A percentile compares a stretch with the other conserved stretches of the same genome.
phyloP scores from a whole-genome alignment of 2,329 filamentous ascomycete species.

The Cucurbitaria berberidis region DNA sequence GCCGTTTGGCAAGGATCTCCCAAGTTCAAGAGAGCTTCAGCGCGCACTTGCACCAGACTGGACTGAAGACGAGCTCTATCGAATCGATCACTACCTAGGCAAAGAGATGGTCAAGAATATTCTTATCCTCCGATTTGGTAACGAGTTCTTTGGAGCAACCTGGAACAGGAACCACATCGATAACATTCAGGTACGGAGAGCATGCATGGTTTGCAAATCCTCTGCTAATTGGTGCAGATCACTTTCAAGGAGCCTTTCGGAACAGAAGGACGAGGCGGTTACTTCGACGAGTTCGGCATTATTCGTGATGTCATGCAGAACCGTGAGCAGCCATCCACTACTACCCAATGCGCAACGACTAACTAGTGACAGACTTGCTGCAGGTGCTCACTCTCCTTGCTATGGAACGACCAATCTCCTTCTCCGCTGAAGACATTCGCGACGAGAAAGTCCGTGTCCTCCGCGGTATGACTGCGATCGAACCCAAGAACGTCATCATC shows the following conservation, averaged over 20 bases:
- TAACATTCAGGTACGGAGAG: constrained; percentile 76
- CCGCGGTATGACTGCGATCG: constrained; percentile 88
- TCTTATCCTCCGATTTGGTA: constrained; percentile 94
- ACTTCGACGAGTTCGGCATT: constrained; percentile 99
- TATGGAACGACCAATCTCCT: constrained; percentile 98
- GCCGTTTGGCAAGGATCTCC: constrained; percentile 96
- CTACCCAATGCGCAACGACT: constrained; percentile 9
- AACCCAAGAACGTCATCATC: constrained; percentile 99
- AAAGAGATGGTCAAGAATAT: constrained; percentile 99
- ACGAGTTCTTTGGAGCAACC: constrained; percentile 97
- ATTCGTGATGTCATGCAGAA: constrained; percentile 99
- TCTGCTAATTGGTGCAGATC: constrained; percentile 62
- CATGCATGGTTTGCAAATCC: neutral
- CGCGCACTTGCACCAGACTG: constrained; percentile 95
- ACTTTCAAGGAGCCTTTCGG: constrained; percentile 99
- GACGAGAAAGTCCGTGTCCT: constrained; percentile 98
- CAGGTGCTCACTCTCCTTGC: constrained; percentile 95
- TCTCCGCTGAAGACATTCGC: constrained; percentile 96
- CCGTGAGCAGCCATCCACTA: constrained; percentile 57
- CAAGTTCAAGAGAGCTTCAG: constrained; percentile 91
- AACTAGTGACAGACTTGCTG: constrained; percentile 68
- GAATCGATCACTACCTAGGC: constrained; percentile 98
- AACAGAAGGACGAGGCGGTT: constrained; percentile 95
- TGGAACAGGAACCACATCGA: constrained; percentile 99
- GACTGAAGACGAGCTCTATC: constrained; percentile 98